Base-by-base conservation (phyloP, 371 early-diverging fungal genomes). In the Basidiobolus meristosporus region DNA sequence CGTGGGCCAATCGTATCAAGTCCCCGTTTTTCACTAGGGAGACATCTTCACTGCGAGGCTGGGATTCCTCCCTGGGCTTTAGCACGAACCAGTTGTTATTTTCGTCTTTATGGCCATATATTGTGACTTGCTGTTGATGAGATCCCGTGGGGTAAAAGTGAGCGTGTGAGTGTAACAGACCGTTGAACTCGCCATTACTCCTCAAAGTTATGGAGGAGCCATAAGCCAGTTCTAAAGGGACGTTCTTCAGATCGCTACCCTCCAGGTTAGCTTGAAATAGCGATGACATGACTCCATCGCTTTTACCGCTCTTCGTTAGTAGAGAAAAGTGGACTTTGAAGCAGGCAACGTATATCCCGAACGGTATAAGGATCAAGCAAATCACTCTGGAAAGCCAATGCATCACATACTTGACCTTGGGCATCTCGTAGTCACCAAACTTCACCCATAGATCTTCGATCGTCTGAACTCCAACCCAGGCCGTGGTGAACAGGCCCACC, bases 241-340 rank as follows among this genome's bases (percentile, higher is more conserved):
- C 87, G 31, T 68, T 50, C 20, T 57, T 51, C 38, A 97, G 73
- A 21, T 66, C 62, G 56, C 71, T 95, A 11, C 95, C 96, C 23
- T 65, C 47, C 14, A 99, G 64, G 4, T 73, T 67, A 2, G 95
- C 85, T 54, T 99, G 98, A 63, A 99, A 99, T 12, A 95, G 59
- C 4, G 92, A 91, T 53, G 90, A 86, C 98, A 99, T 98, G 43
- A 89, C 88, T 7, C 89, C 89, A 62, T 98, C 98, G 14, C 98
- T 99, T 6, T 82, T 59, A 1, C 98, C 96, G 44, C 78, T 77
- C 38, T 68, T 68, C 50, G 71, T 79, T 18, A 98, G 69, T 30
- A 98, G 65, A 28, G 66, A 59, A 56, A 99, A 99, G 59, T 99
- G 99, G 4, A 95, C 42, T 31, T 56, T 62, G 59, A 98, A 99